Base-by-base conservation (phyloP, 495 filamentous ascomycete genomes). In the Oleoguttula mirabilis region DNA sequence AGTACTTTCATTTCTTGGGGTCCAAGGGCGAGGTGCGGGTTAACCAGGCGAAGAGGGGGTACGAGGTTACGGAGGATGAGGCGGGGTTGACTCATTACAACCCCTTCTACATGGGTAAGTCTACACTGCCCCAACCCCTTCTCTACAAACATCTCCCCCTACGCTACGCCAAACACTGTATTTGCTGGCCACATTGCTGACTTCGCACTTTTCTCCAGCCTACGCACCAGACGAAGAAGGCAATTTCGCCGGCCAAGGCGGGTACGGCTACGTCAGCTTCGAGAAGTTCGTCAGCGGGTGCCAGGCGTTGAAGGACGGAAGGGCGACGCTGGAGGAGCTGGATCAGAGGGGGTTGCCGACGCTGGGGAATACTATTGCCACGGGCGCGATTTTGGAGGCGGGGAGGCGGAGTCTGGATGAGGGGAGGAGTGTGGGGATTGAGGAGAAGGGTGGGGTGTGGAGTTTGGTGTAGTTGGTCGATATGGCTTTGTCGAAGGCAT, bases 221-320 rank as follows among this genome's bases (percentile, higher is more conserved):
- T 95, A 94, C 55, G 87, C 88, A 10, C 87, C 88, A 11, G 87
- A 94, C 50, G 88, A 94, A 59, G 84, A 93, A 59, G 88, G 88
- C 14, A 93, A 94, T 63, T 95, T 95, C 57, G 74, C 71, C 24
- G 88, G 88, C 16, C 88, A 94, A 60, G 81, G 76, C 5, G 88
- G 88, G 0, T 95, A 95, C 55, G 85, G 88, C 11, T 95, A 94
- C 58, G 75, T 94, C 47, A 84, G 78, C 41, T 88, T 94, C 57
- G 88, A 95, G 68, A 95, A 95, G 60, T 94, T 95, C 59, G 79
- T 95, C 11, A 84, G 94, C 57, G 85, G 81, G 3, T 84, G 85
- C 51, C 77, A 75, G 8, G 73, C 76, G 0, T 66, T 94, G 36
- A 88, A 90, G 47, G 74, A 80, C 45, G 76, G 79, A 10, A 66